These are phyloP conservation scores for Singerocomus rubriflavus DNA, from an alignment of 1,284 basidiomycete species.

Conservation along the genomic window DNA sequence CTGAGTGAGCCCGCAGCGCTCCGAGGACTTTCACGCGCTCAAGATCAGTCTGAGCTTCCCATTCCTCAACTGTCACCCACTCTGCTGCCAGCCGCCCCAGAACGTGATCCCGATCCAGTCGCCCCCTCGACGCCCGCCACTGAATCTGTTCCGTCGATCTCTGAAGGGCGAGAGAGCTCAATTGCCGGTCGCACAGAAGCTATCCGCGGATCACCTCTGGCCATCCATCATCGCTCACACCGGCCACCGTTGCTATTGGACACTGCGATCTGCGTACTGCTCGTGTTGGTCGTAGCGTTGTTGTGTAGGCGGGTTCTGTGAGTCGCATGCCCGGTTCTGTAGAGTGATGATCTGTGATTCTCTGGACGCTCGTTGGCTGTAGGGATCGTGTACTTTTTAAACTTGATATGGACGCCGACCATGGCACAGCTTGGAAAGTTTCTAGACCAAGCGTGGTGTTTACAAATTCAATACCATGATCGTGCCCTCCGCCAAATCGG, in stretches of 20 bases:
- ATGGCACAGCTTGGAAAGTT: conserved; percentile 17
- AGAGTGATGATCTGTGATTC: conserved; percentile 22
- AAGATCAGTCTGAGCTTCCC: conserved; percentile 14
- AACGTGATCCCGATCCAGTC: conserved; percentile 22
- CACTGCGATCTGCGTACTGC: conserved; percentile 62
- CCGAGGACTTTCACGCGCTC: conserved; percentile 27
- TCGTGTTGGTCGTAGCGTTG: conserved; percentile 61
- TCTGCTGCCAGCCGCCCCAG: conserved; percentile 16
- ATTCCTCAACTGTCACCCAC: conserved; percentile 12
- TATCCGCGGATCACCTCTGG: conserved; percentile 19
- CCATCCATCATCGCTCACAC: conserved; percentile 15
- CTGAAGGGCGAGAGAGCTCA: conserved; percentile 11
- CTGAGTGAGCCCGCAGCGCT: conserved; percentile 16
- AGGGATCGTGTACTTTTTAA: conserved; percentile 20
- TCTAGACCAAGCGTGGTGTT: conserved; percentile 23
- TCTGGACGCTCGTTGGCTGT: conserved; percentile 11
- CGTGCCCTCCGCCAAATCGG: conserved; percentile 18
- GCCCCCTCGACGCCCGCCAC: conserved; percentile 13
- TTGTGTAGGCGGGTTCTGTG: conserved; percentile 59
- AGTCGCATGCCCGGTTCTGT: conserved; percentile 24
- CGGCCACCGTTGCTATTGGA: conserved; percentile 65
- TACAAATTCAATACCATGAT: conserved; percentile 24
- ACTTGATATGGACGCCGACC: conserved; percentile 7
- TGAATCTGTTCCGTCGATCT: conserved; percentile 12
- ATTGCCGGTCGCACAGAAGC: conserved; percentile 10